Evolutionary conservation across 306 rosid species (phyloP), one percentile per base, ranked within the genome.

Genomic region (Ormosia emarginata): DNA sequence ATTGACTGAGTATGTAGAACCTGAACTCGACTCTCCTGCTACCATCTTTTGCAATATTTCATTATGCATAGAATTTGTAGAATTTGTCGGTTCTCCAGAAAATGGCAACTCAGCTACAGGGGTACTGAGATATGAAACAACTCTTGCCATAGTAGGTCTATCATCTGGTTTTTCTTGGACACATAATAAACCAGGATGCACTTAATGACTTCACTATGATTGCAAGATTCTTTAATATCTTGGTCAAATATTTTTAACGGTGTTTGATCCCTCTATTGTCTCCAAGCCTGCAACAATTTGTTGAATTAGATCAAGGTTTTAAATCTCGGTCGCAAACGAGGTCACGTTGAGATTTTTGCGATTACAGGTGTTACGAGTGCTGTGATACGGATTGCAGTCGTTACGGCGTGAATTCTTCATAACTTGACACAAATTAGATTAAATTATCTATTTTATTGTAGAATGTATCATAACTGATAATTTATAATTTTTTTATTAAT

Each of bases 221-320:
- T 47, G 32, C 57, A 18, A 17, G 81, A 79, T 49, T 74, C 81
- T 79, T 49, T 74, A 10, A 84, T 64, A 40, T 68, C 40, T 41
- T 52, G 75, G 82, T 85, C 87, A 59, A 85, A 40, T 75, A 80
- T 11, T 41, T 74, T 43, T n/a, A 85, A 40, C 4, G 85, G 85
- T 37, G 71, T 74, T 18, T 83, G 81, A 77, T 86, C 76, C 46
- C 53, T 77, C 89, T 91, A 88, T 5, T 79, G 80, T 74, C 72
- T 75, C 93, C 91, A 90, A 6, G 83, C 86, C 93, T 88, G 84
- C 63, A 79, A 71, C 37, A 71, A 24, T 56, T 39, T 29, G 36
- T 17, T 32, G 57, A 34, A 6, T 73, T 77, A 64, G 37, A 55
- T n/a, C n/a, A n/a, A n/a, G n/a, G n/a, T n/a, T n/a, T n/a, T n/a